phyloP scores from a whole-genome alignment of 2,329 filamentous ascomycete genomes.

The Trichoderma harzianum region DNA sequence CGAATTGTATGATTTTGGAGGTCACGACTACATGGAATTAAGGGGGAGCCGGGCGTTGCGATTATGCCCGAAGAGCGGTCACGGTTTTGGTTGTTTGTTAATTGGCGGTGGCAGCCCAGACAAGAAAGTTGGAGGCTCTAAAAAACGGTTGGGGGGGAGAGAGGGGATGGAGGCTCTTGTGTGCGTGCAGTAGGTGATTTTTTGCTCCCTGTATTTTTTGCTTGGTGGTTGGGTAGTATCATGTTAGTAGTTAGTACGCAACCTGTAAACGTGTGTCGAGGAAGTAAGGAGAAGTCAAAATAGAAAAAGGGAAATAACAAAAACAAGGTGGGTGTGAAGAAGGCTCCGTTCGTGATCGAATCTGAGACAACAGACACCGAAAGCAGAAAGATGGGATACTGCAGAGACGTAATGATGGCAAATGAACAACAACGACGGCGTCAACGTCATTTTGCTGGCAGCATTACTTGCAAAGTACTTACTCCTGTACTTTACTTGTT shows the following conservation, averaged over 20 bases:
- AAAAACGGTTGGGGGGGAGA: background rate
- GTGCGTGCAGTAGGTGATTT: background rate
- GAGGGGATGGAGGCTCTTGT: background rate
- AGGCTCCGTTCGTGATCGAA: background rate
- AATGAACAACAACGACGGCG: background rate
- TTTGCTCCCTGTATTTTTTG: background rate
- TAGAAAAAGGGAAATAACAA: background rate
- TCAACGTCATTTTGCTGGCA: background rate
- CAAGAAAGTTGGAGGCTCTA: background rate
- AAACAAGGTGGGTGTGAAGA: background rate
- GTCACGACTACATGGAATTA: background rate
- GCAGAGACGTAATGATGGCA: background rate
- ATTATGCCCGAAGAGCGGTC: conserved; percentile 11
- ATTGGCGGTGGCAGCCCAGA: background rate
- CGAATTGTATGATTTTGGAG: background rate
- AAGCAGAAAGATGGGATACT: background rate
- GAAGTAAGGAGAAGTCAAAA: background rate
- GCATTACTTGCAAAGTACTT: background rate
- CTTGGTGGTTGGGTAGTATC: background rate
- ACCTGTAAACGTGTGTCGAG: background rate
- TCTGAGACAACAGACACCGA: background rate
- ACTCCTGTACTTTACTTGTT: background rate
- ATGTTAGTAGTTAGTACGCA: background rate
- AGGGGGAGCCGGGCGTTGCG: conserved; percentile 2
- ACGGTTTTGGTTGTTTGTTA: background rate